A percentile compares a stretch with the other conserved stretches of the same genome.
phyloP scores from a whole-genome alignment of 768 basidiomycete species.

The Boletus subparvulus region DNA sequence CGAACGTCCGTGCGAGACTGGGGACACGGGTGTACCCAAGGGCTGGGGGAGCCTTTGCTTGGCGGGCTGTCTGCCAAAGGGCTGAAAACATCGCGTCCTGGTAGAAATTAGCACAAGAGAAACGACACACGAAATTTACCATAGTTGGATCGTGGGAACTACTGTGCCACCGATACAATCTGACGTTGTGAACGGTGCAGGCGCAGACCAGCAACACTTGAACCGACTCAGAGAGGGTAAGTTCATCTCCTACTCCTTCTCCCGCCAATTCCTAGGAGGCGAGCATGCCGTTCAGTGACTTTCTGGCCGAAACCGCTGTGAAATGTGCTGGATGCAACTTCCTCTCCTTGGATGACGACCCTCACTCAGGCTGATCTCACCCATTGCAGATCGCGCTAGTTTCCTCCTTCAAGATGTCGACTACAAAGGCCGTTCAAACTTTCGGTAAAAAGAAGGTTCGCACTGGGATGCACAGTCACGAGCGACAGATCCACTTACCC shows the following conservation, averaged over 20 bases:
- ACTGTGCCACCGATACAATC: neutral
- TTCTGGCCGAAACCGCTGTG: constrained; percentile 23
- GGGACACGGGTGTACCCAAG: neutral
- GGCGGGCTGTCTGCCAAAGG: constrained; percentile 16
- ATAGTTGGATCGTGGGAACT: constrained; percentile 29
- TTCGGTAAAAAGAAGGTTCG: constrained; percentile 99
- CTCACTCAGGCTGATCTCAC: constrained; percentile 16
- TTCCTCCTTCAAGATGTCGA: constrained; percentile 57
- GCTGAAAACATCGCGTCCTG: constrained; percentile 16
- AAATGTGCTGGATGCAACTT: constrained; percentile 41
- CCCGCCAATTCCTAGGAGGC: neutral
- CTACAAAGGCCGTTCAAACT: constrained; percentile 90
- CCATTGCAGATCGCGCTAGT: constrained; percentile 23
- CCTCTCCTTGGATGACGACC: constrained; percentile 37
- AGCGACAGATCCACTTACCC: constrained; percentile 1
- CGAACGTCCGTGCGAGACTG: constrained; percentile 11
- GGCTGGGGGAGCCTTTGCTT: constrained; percentile 2
- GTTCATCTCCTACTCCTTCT: constrained; percentile 21
- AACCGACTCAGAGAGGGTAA: constrained; percentile 40
- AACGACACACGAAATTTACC: constrained; percentile 7
- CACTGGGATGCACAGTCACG: neutral
- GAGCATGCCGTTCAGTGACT: neutral
- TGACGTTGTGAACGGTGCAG: neutral
- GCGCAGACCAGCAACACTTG: constrained; percentile 25
- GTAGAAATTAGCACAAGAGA: neutral